Evolutionary conservation across 2,329 filamentous ascomycete genomes (phyloP), one percentile per base, ranked within the genome.

Genomic region (Fonsecaea monophora): DNA sequence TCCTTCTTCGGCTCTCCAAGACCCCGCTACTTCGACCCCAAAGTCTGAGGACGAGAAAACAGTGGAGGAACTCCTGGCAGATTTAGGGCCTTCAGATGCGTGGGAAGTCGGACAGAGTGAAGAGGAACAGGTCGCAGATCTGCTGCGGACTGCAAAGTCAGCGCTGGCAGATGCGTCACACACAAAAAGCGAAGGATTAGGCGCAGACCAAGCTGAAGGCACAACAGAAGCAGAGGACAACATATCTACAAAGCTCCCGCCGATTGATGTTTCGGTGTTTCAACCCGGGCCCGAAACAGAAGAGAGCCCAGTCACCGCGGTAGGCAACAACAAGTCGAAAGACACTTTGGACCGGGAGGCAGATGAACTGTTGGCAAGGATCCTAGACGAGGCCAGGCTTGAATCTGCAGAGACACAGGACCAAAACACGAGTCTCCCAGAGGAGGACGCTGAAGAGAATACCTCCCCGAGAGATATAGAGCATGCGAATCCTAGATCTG

Each of bases 41-140:
- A 67, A 71, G 21, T 21, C 59, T 15, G 71, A 71, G 64, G 66
- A 75, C 64, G 70, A 73, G 59, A 65, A 75, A 55, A 75, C 73
- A 13, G 66, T 77, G 18, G 74, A 75, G 63, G 74, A 77, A 61
- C 68, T 77, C 4, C 66, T 77, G 12, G 75, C 73, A 48, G 73
- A 76, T 60, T 65, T 77, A 38, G 73, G 73, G 21, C 71, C 73
- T 8, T 73, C 74, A 35, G 74, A 75, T 54, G 65, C 70, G 45
- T 76, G 71, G 70, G 65, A 69, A 18, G 40, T 70, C 10, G 66
- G 45, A 13, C 68, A 67, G 56, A 66, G 67, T 45, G 72, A 76
- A 55, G 66, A 73, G 48, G 60, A 70, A 25, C 68, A 75, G 67
- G 72, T 75, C 8, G 53, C 68, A n/a, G 70, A 72, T 8, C 68